Percentiles rank a stretch among this genome's conserved stretches.
Evolutionary conservation across 1,284 basidiomycete genomes (phyloP).

Genomic region (Trichosporon asahii): DNA sequence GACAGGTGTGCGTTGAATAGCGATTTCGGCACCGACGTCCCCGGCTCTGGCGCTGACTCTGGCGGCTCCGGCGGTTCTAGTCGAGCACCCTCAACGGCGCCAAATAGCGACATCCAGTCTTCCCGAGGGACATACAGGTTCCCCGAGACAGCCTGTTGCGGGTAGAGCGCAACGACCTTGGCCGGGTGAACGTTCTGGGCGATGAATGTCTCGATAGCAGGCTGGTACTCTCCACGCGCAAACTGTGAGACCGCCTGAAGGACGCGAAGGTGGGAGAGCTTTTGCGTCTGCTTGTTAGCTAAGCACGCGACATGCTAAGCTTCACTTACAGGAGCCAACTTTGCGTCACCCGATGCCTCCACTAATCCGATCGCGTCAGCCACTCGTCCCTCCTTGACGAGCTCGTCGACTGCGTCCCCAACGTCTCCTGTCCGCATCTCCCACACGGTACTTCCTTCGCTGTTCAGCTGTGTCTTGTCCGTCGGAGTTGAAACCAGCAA

Average conservation of each 20-base stretch:
- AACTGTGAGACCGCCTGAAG: slow-evolving; percentile 76
- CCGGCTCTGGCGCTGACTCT: neutral
- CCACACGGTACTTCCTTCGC: slow-evolving; percentile 75
- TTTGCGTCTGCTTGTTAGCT: slow-evolving; percentile 14
- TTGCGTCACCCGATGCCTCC: slow-evolving; percentile 60
- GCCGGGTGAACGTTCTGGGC: slow-evolving; percentile 87
- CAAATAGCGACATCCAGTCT: slow-evolving; percentile 82
- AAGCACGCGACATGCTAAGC: neutral
- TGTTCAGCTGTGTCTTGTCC: slow-evolving; percentile 61
- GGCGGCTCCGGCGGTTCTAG: slow-evolving; percentile 34
- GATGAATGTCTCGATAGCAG: slow-evolving; percentile 81
- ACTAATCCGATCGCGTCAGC: slow-evolving; percentile 76
- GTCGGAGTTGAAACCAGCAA: slow-evolving; percentile 69
- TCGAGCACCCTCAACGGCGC: slow-evolving; percentile 60
- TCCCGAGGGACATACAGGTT: slow-evolving; percentile 63
- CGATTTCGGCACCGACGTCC: neutral
- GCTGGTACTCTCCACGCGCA: slow-evolving; percentile 51
- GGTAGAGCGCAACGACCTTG: slow-evolving; percentile 86
- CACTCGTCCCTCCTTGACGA: slow-evolving; percentile 69
- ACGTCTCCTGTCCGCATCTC: slow-evolving; percentile 67
- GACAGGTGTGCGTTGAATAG: slow-evolving; percentile 17
- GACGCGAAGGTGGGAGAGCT: slow-evolving; percentile 61
- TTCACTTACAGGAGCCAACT: slow-evolving; percentile 64
- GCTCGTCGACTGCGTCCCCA: slow-evolving; percentile 78
- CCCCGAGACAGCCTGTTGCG: slow-evolving; percentile 69